A percentile compares a stretch with the other conserved stretches of the same genome.
Conservation (phyloP, 768 basidiomycete species). For the Clitopilus hobsonii region DNA sequence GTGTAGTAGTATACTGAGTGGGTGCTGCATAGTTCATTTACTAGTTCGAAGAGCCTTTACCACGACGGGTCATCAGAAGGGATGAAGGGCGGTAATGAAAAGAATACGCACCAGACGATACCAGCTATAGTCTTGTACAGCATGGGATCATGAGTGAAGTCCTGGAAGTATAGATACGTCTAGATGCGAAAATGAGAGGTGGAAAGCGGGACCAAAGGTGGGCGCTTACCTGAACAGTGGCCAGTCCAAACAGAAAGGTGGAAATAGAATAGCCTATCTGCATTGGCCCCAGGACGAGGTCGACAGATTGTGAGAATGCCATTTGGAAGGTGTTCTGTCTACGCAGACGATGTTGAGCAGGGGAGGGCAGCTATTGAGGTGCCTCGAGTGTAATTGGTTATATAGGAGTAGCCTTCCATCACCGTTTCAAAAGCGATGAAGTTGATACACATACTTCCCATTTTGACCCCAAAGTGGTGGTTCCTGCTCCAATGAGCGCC, state of each 20-base stretch:
- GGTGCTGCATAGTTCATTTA: neutral
- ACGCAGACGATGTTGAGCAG: too few species aligned
- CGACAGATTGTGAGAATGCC: neutral
- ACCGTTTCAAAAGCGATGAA: too few species aligned
- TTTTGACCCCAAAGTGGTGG: too few species aligned
- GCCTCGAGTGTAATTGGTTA: too few species aligned
- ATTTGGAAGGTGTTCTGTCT: neutral
- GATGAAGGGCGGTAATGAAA: neutral
- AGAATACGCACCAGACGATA: neutral
- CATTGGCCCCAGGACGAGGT: neutral
- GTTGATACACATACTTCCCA: too few species aligned
- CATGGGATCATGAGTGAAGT: neutral
- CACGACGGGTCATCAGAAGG: neutral
- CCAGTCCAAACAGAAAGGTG: constrained; percentile 1
- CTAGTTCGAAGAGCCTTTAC: neutral
- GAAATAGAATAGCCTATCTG: neutral
- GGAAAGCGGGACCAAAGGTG: neutral
- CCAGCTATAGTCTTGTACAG: neutral
- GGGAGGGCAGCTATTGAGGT: too few species aligned
- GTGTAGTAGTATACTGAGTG: neutral
- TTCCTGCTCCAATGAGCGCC: too few species aligned
- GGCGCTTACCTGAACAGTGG: neutral
- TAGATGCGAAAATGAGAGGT: neutral
- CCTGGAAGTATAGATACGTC: constrained; percentile 3
- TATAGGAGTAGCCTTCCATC: too few species aligned